A percentile compares a stretch with the other conserved stretches of the same genome.
Evolutionary conservation across 2,329 filamentous ascomycete genomes (phyloP).

Genomic region (Trichoderma aggressivum): DNA sequence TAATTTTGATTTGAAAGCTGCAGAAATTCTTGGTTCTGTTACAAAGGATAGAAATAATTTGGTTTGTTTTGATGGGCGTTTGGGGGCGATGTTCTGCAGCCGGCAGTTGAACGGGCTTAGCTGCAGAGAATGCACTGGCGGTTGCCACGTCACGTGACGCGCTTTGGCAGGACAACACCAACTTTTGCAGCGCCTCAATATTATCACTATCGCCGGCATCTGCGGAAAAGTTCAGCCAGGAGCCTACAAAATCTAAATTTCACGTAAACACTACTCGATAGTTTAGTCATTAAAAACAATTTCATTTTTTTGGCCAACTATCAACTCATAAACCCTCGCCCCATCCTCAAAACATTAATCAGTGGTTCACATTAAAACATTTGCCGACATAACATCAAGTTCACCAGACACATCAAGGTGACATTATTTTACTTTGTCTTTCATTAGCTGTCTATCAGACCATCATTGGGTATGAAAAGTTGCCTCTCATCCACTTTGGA

Average conservation of each 20-base stretch:
- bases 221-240: not conserved
- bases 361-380: not conserved
- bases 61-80: not conserved
- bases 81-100: not conserved
- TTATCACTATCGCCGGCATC: not conserved
- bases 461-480: conserved; percentile 39
- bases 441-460: conserved; percentile 42
- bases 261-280: not conserved
- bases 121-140: not conserved
- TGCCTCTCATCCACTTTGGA: conserved; percentile 35
- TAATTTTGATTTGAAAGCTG: not conserved
- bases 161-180: not conserved
- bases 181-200: not conserved
- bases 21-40: not conserved
- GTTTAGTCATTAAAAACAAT: not conserved
- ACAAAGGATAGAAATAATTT: not conserved
- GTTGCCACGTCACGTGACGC: not conserved
- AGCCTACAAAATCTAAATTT: not conserved
- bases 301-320: not conserved
- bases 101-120: not conserved
- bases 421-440: conserved; percentile 41
- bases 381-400: not conserved
- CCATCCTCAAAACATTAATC: not conserved
- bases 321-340: not conserved
- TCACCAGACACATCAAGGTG: conserved; percentile 9